phyloP scores from a whole-genome alignment of 2,329 filamentous ascomycete species.

The Sporothrix pseudoabietina region DNA sequence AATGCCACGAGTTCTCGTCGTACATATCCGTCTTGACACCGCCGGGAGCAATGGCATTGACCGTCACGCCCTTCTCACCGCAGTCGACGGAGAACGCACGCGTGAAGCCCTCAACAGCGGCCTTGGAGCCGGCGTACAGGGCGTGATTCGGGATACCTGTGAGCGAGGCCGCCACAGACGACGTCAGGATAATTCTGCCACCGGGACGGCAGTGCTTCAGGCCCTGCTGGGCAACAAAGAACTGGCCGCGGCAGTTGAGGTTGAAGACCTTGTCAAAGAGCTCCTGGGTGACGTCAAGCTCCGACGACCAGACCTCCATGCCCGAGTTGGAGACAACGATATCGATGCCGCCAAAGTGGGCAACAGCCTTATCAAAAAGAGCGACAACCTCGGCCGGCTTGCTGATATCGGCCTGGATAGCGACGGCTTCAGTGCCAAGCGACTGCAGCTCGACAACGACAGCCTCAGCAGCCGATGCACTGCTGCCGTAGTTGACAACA shows the following conservation, averaged over 20 bases:
- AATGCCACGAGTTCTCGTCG: slow-evolving; percentile 68
- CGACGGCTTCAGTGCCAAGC: slow-evolving; percentile 60
- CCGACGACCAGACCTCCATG: slow-evolving; percentile 70
- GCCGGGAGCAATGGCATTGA: slow-evolving; percentile 72
- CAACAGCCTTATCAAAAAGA: slow-evolving; percentile 67
- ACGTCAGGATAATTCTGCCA: slow-evolving; percentile 73
- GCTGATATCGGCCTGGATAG: slow-evolving; percentile 67
- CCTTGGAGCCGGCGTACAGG: slow-evolving; percentile 72
- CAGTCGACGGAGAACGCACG: slow-evolving; percentile 73
- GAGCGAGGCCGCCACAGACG: slow-evolving; percentile 67
- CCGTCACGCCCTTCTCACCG: slow-evolving; percentile 67
- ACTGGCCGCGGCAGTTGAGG: slow-evolving; percentile 71
- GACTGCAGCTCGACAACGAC: slow-evolving; percentile 57
- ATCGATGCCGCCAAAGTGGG: slow-evolving; percentile 69
- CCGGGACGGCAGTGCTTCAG: slow-evolving; percentile 70
- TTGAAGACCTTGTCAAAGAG: slow-evolving; percentile 73
- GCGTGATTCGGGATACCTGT: slow-evolving; percentile 69
- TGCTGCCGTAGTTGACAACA: slow-evolving; percentile 67
- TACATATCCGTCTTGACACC: slow-evolving; percentile 80
- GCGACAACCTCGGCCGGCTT: slow-evolving; percentile 59
- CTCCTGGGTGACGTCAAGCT: slow-evolving; percentile 68
- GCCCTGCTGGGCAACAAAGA: slow-evolving; percentile 76
- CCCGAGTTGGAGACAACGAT: slow-evolving; percentile 74
- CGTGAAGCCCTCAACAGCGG: slow-evolving; percentile 71
- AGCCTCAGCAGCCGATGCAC: slow-evolving; percentile 56